These are phyloP conservation scores for Cymbopogon citratus DNA, from an alignment of 176 grass and related monocot species.

Conservation along the genomic window DNA sequence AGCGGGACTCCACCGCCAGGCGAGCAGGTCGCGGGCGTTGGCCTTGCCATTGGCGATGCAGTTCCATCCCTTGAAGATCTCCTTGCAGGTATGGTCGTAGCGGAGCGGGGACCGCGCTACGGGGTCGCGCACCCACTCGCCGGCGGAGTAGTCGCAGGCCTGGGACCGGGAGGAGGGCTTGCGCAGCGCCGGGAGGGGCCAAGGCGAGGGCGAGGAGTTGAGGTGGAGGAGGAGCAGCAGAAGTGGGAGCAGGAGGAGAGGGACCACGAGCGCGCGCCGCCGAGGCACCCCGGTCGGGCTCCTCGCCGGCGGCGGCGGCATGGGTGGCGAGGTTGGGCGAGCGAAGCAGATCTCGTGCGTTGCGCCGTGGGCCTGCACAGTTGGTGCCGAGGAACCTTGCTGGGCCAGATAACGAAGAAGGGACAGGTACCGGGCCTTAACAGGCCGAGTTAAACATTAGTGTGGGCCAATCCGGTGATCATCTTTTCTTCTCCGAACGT, in stretches of 20 bases:
- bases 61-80: slow-evolving; percentile 97
- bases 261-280: not conserved
- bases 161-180: not conserved
- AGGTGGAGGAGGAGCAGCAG: slow-evolving; percentile 3
- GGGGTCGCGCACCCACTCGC: slow-evolving; percentile 55
- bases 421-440: not conserved
- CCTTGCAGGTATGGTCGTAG: slow-evolving; percentile 73
- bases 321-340: not conserved
- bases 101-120: slow-evolving; percentile 6
- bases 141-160: slow-evolving; percentile 59
- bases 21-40: slow-evolving; percentile 52
- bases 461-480: not conserved
- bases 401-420: not conserved
- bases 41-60: slow-evolving; percentile 65
- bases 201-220: not conserved
- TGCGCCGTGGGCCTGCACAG: not conserved
- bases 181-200: not conserved
- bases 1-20: slow-evolving; percentile 60
- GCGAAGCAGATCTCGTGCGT: not conserved
- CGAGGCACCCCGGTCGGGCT: not conserved
- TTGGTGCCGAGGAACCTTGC: not conserved
- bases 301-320: slow-evolving; percentile 43
- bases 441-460: not conserved
- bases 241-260: not conserved
- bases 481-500: no score